phyloP scores from a whole-genome alignment of 176 grass and related monocot species.

The Aegilops bicornis region DNA sequence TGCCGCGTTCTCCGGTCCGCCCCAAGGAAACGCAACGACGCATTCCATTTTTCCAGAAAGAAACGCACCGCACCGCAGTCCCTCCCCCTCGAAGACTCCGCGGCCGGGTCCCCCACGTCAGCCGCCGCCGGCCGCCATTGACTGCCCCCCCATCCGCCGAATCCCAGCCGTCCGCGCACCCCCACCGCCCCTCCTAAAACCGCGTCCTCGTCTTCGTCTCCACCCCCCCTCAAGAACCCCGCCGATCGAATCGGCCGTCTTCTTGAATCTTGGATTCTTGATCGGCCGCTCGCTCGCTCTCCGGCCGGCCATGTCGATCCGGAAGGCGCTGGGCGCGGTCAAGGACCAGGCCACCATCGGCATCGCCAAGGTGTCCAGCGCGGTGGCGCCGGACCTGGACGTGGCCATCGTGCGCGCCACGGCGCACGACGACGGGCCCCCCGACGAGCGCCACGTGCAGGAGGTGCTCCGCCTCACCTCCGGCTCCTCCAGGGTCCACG shows the following conservation, averaged over 20 bases:
- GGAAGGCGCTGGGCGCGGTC: slow-evolving; percentile 71
- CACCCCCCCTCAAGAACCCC: not conserved
- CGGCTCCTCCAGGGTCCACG: slow-evolving; percentile 29
- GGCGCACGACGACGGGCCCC: slow-evolving; percentile 56
- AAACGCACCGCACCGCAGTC: not conserved
- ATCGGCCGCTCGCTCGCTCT: not conserved
- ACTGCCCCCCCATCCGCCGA: not conserved
- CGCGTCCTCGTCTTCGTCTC: not conserved
- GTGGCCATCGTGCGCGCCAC: slow-evolving; percentile 76
- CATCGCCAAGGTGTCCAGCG: slow-evolving; percentile 62
- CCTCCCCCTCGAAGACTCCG: not conserved
- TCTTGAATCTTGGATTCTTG: not conserved
- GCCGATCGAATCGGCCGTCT: not conserved
- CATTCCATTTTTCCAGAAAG: not conserved
- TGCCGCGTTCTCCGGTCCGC: not conserved
- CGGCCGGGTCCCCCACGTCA: slow-evolving; percentile 3
- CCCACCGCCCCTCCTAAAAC: not conserved
- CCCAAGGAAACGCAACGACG: not conserved
- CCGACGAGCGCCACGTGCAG: slow-evolving; percentile 51
- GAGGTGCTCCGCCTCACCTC: slow-evolving; percentile 56
- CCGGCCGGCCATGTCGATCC: slow-evolving; percentile 44
- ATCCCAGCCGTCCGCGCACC: not conserved
- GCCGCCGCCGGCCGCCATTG: not conserved
- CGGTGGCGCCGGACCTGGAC: slow-evolving; percentile 61
- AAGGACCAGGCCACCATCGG: slow-evolving; percentile 87